Percentiles rank a stretch among this genome's conserved stretches.
phyloP scores from a whole-genome alignment of 2,329 filamentous ascomycete genomes.

The Hypoxylon sp. region DNA sequence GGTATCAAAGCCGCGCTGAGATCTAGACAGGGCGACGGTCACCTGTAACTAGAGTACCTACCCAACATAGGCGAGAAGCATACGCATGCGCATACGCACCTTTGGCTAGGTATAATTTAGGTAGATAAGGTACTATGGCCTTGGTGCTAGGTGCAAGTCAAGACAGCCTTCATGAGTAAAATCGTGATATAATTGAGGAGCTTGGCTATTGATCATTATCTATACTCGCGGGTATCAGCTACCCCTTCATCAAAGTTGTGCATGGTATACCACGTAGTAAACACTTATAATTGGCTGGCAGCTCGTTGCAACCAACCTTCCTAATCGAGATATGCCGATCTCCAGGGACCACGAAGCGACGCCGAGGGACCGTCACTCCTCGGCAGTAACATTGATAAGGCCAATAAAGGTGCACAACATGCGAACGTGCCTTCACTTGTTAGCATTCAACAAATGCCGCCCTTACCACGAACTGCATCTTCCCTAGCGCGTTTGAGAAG shows the following conservation, averaged over 20 bases:
- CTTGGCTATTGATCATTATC: constrained; percentile 23
- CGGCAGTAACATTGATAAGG: constrained; percentile 21
- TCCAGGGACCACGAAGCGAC: constrained; percentile 35
- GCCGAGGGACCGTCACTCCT: constrained; percentile 7
- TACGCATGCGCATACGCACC: constrained; percentile 20
- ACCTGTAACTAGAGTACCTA: constrained; percentile 15
- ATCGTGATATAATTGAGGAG: constrained; percentile 17
- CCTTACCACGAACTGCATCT: constrained; percentile 7
- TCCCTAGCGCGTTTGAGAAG: constrained; percentile 6
- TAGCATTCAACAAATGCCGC: constrained; percentile 2
- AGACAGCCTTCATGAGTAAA: constrained; percentile 8
- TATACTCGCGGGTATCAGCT: constrained; percentile 17
- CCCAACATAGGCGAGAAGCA: neutral
- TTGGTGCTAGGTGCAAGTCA: constrained; percentile 1
- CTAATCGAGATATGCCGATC: constrained; percentile 43
- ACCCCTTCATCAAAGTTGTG: constrained; percentile 23
- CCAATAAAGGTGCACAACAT: constrained; percentile 37
- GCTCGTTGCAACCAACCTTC: constrained; percentile 37
- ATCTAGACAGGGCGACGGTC: constrained; percentile 35
- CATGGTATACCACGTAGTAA: constrained; percentile 23
- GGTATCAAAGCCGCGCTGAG: constrained; percentile 34
- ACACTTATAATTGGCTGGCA: constrained; percentile 33
- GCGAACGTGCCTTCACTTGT: constrained; percentile 34
- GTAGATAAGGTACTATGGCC: neutral
- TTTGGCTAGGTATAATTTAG: neutral